Evolutionary conservation across 2,329 filamentous ascomycete genomes (phyloP).

Genomic region (Sporothrix inflata): DNA sequence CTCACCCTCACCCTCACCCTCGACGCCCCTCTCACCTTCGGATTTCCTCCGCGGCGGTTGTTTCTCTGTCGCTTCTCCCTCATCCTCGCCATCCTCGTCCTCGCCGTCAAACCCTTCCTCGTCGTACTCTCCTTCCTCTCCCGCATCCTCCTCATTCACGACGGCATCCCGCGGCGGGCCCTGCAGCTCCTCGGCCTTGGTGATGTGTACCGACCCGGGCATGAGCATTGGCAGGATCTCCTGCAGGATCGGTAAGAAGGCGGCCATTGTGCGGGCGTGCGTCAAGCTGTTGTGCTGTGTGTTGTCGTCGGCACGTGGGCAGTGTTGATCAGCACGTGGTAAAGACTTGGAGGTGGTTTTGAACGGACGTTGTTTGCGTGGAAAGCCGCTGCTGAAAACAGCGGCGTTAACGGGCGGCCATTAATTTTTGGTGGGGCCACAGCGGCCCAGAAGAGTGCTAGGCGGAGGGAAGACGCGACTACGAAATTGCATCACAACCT

Average conservation of each 20-base stretch:
- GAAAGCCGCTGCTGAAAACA: neutral
- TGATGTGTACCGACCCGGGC: slow-evolving; percentile 61
- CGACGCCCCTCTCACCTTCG: neutral
- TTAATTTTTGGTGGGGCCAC: neutral
- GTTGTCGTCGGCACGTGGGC: no score
- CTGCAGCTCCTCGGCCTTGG: slow-evolving; percentile 47
- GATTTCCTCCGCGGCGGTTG: neutral
- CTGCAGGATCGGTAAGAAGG: slow-evolving; percentile 58
- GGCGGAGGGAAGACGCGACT: neutral
- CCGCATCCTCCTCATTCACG: slow-evolving; percentile 18
- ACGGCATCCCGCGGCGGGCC: neutral
- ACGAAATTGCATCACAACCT: neutral
- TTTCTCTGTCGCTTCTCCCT: neutral
- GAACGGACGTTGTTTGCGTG: no score
- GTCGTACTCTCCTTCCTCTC: slow-evolving; percentile 40
- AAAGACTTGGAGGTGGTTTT: neutral
- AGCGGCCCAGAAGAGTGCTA: neutral
- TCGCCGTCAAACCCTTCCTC: slow-evolving; percentile 30
- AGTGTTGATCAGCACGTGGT: neutral
- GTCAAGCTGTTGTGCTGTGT: neutral
- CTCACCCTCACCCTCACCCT: neutral
- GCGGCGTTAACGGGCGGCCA: neutral
- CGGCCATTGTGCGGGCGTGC: slow-evolving; percentile 47
- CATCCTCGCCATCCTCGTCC: neutral
- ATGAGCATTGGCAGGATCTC: slow-evolving; percentile 64